A percentile compares a stretch with the other conserved stretches of the same genome.
These are phyloP conservation scores for Hydrangea macrophylla DNA, from an alignment of 148 eudicot species.

Conservation along the genomic window DNA sequence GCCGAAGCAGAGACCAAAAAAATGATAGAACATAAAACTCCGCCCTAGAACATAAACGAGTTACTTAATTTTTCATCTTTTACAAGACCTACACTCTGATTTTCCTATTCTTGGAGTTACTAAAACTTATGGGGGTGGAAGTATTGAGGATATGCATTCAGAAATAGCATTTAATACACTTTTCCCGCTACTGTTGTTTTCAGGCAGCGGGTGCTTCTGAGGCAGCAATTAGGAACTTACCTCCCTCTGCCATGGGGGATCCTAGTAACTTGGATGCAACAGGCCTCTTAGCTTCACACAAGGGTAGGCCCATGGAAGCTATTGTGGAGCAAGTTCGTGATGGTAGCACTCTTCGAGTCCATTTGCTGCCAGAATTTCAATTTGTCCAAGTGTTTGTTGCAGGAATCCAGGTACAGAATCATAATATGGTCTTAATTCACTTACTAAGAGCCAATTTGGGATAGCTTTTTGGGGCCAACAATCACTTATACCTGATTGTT, in stretches of 20 bases:
- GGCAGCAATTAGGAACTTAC: conserved; percentile 74
- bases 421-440: not conserved
- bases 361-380: conserved; percentile 83
- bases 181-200: conserved; percentile 4
- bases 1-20: not conserved
- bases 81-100: not conserved
- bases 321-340: conserved; percentile 94
- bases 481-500: too few species aligned
- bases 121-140: not conserved
- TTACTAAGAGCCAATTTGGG: not conserved
- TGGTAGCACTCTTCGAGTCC: conserved; percentile 84
- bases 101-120: not conserved
- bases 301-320: conserved; percentile 76
- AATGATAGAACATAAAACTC: too few species aligned
- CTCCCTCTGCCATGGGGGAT: conserved; percentile 89
- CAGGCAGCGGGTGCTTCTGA: conserved; percentile 88
- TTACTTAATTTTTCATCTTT: not conserved
- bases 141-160: not conserved
- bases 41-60: too few species aligned
- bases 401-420: conserved; percentile 68
- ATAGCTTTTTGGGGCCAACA: too few species aligned
- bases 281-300: conserved; percentile 51
- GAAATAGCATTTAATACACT: not conserved
- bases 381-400: conserved; percentile 85
- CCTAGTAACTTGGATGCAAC: conserved; percentile 60